Percentiles rank a stretch among this genome's conserved stretches.
These are phyloP conservation scores for Acanthamoeba rhysodes DNA, from an alignment of 208 protist genomes.

Conservation along the genomic window DNA sequence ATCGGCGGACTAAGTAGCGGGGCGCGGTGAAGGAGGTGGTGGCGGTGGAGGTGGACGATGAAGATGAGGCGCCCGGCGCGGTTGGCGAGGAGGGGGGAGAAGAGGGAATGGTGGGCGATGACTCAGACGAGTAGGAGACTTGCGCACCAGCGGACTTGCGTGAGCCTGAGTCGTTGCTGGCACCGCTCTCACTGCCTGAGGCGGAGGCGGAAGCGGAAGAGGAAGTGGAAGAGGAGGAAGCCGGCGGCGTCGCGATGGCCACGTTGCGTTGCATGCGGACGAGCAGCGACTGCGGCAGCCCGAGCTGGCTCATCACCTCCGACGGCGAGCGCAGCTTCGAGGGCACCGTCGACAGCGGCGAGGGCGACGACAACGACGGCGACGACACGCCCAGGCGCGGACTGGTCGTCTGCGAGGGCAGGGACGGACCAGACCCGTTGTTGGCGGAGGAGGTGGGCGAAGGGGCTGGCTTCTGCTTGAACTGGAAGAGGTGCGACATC, in stretches of 20 bases:
- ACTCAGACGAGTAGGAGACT: not conserved
- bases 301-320: not conserved
- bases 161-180: not conserved
- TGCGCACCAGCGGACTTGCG: too few species aligned
- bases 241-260: not conserved
- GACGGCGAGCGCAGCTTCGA: not conserved
- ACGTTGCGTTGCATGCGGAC: not conserved
- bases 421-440: too few species aligned
- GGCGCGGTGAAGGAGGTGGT: not conserved
- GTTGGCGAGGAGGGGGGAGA: not conserved
- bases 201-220: not conserved
- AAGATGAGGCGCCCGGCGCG: too few species aligned
- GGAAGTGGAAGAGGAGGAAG: not conserved
- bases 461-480: not conserved
- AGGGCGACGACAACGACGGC: not conserved
- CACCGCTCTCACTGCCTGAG: not conserved
- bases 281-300: not conserved
- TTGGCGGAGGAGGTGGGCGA: not conserved
- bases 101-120: not conserved
- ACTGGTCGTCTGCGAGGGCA: not conserved
- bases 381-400: not conserved
- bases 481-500: not conserved
- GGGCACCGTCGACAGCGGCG: not conserved
- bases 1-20: not conserved
- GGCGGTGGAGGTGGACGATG: too few species aligned